A percentile compares a stretch with the other conserved stretches of the same genome.
Conservation (phyloP, 169 alveolate species). For the Eimeria praecox region DNA sequence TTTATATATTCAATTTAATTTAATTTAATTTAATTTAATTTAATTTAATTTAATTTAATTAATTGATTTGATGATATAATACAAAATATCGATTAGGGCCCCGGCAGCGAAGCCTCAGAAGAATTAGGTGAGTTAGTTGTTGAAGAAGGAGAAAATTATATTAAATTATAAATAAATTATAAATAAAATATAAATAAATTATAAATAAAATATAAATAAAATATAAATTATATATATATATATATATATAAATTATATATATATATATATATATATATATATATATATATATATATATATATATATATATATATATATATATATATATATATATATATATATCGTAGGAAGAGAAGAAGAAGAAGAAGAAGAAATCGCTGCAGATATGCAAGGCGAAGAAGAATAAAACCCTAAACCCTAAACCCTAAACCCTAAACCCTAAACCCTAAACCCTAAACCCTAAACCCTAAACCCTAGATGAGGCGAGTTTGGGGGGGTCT, state of each 20-base stretch:
- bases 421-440: too few species aligned
- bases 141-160: too few species aligned
- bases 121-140: not conserved
- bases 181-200: not conserved
- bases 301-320: not conserved
- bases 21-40: not conserved
- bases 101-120: conserved; percentile 13
- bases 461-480: not conserved
- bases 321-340: not conserved
- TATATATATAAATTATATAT: not conserved
- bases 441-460: too few species aligned
- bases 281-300: not conserved
- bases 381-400: conserved; percentile 5
- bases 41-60: not conserved
- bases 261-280: not conserved
- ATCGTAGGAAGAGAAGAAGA: conserved; percentile 9
- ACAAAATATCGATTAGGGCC: not conserved
- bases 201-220: not conserved
- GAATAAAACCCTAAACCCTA: too few species aligned
- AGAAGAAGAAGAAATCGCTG: conserved; percentile 7
- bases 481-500: too few species aligned
- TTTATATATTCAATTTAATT: not conserved
- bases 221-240: not conserved
- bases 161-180: too few species aligned
- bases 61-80: not conserved